Base-by-base conservation (phyloP, 352 stramenopile genomes). In the Globisporangium spinosum region DNA sequence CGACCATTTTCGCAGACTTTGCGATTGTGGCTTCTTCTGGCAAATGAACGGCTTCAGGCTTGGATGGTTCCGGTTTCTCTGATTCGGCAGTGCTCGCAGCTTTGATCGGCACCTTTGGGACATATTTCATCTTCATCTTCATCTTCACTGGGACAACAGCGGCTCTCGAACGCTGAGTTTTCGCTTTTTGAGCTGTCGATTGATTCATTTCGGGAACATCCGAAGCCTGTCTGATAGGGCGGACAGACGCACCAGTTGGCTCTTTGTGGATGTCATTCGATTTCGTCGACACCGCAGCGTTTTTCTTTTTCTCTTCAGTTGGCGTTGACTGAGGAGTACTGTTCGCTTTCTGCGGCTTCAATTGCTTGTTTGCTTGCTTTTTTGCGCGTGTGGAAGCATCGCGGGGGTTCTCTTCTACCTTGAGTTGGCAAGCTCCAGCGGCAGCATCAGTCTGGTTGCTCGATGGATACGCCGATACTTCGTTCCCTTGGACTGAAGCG, bases 61-160 rank as follows among this genome's bases (percentile, higher is more conserved):
- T 60, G 29, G 8, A 20, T n/a, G 4, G 9, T 9, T 45, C 29
- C n/a, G 38, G 38, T 45, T 45, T 45, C 38, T 15, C 38, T 45
- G 38, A 45, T 17, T 45, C 56, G n/a, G 10, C 10, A 49, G 20
- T 49, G 9, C 13, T 49, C n/a, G 17, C 56, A 34, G 9, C 9
- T 29, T 49, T 47, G 17, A 20, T 8, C 7, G 32, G 1, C 20
- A 49, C 32, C 29, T 62, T 62, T 2, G 32, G 34, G 6, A 62
- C 32, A n/a, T 62, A 62, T 38, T 62, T 62, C 53, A 38, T 58
- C 56, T 49, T 62, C 53, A 38, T 58, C 56, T 49, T 62, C 56
- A 62, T 32, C 29, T 32, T 32, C 56, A 62, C 32, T 13, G 56
- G 32, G 25, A 23, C 10, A 32, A 15, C 56, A 32, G 12, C 23